A percentile compares a stretch with the other conserved stretches of the same genome.
Conservation (phyloP, 495 filamentous ascomycete species). For the Penicillium parvum region DNA sequence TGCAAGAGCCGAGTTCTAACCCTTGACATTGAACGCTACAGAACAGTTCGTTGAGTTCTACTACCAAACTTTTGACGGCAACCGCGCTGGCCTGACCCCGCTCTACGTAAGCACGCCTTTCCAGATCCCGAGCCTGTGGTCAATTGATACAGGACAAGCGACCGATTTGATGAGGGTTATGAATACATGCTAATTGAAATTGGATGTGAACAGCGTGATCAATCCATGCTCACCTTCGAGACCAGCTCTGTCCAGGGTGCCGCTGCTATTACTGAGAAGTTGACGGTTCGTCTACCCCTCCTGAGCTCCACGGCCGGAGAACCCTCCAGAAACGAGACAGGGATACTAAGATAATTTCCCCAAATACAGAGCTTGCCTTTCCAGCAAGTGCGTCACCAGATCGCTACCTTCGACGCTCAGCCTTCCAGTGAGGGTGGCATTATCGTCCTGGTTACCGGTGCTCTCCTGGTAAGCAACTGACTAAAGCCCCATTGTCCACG, state of each 20-base stretch:
- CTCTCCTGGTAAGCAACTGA: constrained; percentile 60
- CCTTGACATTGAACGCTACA: constrained; percentile 28
- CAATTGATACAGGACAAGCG: no score
- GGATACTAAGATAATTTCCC: constrained; percentile 8
- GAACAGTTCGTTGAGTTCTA: constrained; percentile 84
- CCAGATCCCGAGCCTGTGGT: no score
- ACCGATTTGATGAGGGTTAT: no score
- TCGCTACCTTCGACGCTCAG: constrained; percentile 71
- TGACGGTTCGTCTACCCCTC: constrained; percentile 51
- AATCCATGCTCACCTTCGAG: constrained; percentile 96
- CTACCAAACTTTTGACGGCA: constrained; percentile 76
- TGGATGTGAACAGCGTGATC: constrained; percentile 54
- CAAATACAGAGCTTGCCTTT: constrained; percentile 66
- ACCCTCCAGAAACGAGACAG: background rate
- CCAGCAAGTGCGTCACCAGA: constrained; percentile 66
- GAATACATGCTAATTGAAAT: constrained; percentile 1
- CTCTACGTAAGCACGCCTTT: constrained; percentile 67
- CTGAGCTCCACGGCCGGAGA: background rate
- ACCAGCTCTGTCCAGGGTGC: constrained; percentile 53
- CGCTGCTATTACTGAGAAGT: constrained; percentile 66
- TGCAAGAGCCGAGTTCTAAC: constrained; percentile 14
- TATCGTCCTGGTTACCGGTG: constrained; percentile 80
- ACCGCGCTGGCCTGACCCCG: constrained; percentile 53
- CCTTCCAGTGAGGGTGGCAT: constrained; percentile 62
- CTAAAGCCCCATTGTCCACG: background rate